Evolutionary conservation across 176 grass and related monocot genomes (phyloP).

Genomic region (maize (Zea mays)): DNA sequence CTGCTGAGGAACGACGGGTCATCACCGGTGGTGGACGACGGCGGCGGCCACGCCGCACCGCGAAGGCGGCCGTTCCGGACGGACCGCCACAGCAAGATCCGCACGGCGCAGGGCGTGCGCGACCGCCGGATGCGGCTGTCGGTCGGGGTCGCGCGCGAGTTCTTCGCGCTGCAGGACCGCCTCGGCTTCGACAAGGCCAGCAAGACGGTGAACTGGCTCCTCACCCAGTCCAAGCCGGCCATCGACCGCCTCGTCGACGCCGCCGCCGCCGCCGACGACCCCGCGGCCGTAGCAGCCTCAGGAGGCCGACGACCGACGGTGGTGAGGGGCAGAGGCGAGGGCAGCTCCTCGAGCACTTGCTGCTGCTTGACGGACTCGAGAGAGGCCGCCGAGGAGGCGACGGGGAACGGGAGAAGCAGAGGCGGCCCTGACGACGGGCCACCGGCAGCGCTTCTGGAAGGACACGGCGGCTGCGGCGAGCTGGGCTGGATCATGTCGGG

Average conservation of each 20-base stretch:
- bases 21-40: not conserved
- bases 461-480: not conserved
- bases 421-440: not conserved
- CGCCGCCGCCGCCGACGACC: not conserved
- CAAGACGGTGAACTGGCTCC: slow-evolving; percentile 81
- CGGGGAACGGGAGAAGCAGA: slow-evolving; percentile 26
- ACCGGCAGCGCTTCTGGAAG: not conserved
- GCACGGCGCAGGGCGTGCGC: slow-evolving; percentile 71
- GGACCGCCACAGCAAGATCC: slow-evolving; percentile 94
- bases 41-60: not conserved
- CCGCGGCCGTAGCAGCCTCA: not conserved
- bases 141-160: slow-evolving; percentile 66
- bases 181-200: slow-evolving; percentile 92
- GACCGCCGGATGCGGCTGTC: slow-evolving; percentile 91
- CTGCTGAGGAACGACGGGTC: not conserved
- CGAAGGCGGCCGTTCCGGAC: slow-evolving; percentile 54
- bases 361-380: not conserved
- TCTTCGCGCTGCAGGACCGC: slow-evolving; percentile 81
- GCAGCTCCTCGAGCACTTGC: slow-evolving; percentile 29
- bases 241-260: slow-evolving; percentile 51
- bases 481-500: slow-evolving; percentile 15
- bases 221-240: slow-evolving; percentile 67
- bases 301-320: not conserved
- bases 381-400: slow-evolving; percentile 8
- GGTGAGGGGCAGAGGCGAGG: slow-evolving; percentile 22